Conservation (phyloP, 441 rosid species). For the Capsella rubella region DNA sequence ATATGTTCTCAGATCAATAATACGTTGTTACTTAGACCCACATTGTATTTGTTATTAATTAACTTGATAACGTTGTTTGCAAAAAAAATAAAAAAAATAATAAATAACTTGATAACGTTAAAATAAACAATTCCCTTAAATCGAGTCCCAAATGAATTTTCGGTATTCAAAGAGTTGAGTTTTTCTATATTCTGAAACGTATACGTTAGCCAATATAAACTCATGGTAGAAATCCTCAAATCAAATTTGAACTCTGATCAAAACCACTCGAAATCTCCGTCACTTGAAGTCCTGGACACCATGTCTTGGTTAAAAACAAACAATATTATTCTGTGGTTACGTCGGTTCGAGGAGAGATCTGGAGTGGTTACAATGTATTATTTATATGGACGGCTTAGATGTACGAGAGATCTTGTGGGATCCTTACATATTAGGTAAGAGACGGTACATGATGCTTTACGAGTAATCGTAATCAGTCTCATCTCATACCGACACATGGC, state of each 20-base stretch:
- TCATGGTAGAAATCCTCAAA: neutral
- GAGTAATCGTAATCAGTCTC: neutral
- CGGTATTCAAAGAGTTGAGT: neutral
- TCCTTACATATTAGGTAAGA: conserved; percentile 32
- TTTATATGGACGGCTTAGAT: conserved; percentile 39
- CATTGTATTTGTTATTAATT: neutral
- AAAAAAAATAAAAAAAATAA: no score
- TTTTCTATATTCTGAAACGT: neutral
- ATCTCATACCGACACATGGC: conserved; percentile 5
- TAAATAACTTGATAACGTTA: neutral
- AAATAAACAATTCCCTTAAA: neutral
- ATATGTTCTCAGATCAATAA: conserved; percentile 11
- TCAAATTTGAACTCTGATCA: neutral
- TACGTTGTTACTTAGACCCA: neutral
- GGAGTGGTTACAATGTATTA: conserved; percentile 38
- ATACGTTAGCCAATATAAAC: neutral
- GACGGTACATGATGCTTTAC: conserved; percentile 32
- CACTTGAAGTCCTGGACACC: neutral
- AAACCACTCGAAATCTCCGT: conserved; percentile 13
- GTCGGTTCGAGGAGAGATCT: conserved; percentile 27
- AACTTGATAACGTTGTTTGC: neutral
- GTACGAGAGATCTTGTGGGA: conserved; percentile 23
- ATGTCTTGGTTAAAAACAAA: conserved; percentile 15
- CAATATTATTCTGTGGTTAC: conserved; percentile 33
- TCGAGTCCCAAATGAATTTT: neutral